Evolutionary conservation across 441 rosid genomes (phyloP).

Genomic region (Melastoma candidum): DNA sequence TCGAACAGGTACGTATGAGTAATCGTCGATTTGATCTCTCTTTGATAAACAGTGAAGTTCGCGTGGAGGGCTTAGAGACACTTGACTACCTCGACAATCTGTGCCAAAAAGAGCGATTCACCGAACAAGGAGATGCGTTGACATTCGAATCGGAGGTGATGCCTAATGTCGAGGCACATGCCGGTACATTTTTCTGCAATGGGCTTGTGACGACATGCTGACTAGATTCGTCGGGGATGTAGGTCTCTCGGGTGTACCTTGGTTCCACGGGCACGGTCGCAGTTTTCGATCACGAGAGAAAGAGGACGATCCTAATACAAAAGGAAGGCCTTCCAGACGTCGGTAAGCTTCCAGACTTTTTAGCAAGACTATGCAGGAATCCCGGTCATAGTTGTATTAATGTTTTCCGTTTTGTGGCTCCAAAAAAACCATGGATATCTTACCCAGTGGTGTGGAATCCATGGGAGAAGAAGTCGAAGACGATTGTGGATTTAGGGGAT

Average conservation of each 20-base stretch:
- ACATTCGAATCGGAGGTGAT: conserved; percentile 50
- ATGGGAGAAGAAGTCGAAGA: conserved; percentile 15
- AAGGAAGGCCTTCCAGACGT: too few species aligned
- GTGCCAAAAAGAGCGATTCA: conserved; percentile 33
- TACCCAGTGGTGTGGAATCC: conserved; percentile 14
- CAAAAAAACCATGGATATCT: background rate
- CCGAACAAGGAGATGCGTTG: conserved; percentile 47
- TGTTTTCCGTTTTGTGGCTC: background rate
- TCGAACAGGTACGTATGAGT: too few species aligned
- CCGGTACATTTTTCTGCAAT: too few species aligned
- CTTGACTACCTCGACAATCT: conserved; percentile 51
- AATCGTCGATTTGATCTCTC: too few species aligned
- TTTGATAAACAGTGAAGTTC: conserved; percentile 31
- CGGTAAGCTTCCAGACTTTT: too few species aligned
- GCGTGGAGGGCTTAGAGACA: conserved; percentile 51
- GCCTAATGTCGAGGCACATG: too few species aligned
- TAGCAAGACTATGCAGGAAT: too few species aligned
- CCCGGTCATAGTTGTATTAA: background rate
- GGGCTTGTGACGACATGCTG: background rate
- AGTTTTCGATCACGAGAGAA: too few species aligned
- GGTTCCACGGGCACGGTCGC: too few species aligned
- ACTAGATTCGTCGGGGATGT: too few species aligned
- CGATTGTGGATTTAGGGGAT: conserved; percentile 14
- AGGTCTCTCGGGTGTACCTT: too few species aligned
- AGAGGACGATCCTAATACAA: too few species aligned